phyloP scores from a whole-genome alignment of 2,329 filamentous ascomycete species.

The Talaromyces albobiverticillius region DNA sequence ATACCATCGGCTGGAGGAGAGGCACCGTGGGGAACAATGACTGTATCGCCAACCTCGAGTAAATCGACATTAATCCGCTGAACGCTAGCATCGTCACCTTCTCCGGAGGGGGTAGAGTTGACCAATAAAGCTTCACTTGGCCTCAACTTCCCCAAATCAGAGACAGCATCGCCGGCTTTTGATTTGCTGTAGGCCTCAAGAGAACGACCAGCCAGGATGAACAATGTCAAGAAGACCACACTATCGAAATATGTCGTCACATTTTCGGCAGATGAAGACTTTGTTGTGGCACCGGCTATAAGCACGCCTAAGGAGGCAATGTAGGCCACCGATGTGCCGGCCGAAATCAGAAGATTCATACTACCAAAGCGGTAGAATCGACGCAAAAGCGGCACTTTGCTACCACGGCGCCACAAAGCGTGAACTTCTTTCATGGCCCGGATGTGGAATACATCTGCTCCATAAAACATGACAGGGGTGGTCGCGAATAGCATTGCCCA shows the following conservation, averaged over 20 bases:
- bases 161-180: constrained; percentile 81
- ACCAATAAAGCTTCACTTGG: constrained; percentile 74
- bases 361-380: constrained; percentile 91
- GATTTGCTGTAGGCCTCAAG: constrained; percentile 86
- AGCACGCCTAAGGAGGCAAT: constrained; percentile 77
- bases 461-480: constrained; percentile 83
- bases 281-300: constrained; percentile 52
- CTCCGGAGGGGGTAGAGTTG: not conserved
- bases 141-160: constrained; percentile 71
- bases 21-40: constrained; percentile 72
- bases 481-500: constrained; percentile 77
- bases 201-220: constrained; percentile 64
- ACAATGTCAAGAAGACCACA: constrained; percentile 86
- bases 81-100: constrained; percentile 20
- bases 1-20: constrained; percentile 82
- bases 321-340: constrained; percentile 86
- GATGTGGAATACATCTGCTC: constrained; percentile 79
- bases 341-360: constrained; percentile 91
- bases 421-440: constrained; percentile 75
- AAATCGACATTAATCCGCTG: constrained; percentile 61
- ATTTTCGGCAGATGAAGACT: constrained; percentile 44
- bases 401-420: constrained; percentile 73
- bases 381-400: constrained; percentile 67
- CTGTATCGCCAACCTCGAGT: constrained; percentile 70
- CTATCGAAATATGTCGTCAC: constrained; percentile 81